Base-by-base conservation (phyloP, 2,329 filamentous ascomycete genomes). In the Alternaria alternata region DNA sequence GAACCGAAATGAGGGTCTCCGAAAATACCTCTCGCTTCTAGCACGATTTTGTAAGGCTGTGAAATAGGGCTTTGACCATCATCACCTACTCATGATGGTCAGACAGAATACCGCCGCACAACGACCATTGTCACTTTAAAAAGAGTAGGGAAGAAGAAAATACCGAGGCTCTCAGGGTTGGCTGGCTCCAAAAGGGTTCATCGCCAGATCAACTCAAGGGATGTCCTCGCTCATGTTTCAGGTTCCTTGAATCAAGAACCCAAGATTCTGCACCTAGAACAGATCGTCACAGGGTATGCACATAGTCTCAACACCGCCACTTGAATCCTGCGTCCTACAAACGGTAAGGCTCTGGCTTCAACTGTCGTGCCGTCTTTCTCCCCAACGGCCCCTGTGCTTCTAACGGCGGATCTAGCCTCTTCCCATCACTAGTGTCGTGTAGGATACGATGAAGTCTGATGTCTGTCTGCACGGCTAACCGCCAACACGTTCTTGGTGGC, bases 341-440 rank as follows among this genome's bases (percentile, higher is more conserved):
- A 34, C 38, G 43, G 49, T 20, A 39, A 44, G 36, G 42, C 39
- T 41, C 18, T 51, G 24, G 51, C 47, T 54, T 39, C 56, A 52
- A 34, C 43, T 39, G 32, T 46, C 38, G 54, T 44, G 54, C 53
- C 57, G 63, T 52, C 63, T 54, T 54, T 58, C 54, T 63, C 22
- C 42, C 42, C 62, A 67, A 66, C 59, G 54, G 53, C 49, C 54
- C 55, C 61, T 63, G 59, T 60, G 60, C 61, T 58, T 55, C 62
- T 42, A 66, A 65, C 62, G 56, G 48, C 48, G 64, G 57, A 48
- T 57, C 66, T 62, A 54, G 56, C 55, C 54, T 61, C 46, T 58
- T 59, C 54, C 32, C 44, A 59, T 51, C 49, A 60, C 62, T 62
- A 57, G 49, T 53, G 39, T 56, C 56, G 42, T 56, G 51, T 54